Evolutionary conservation across 2,329 filamentous ascomycete species (phyloP).

Genomic region (Pestalotiopsis fici): DNA sequence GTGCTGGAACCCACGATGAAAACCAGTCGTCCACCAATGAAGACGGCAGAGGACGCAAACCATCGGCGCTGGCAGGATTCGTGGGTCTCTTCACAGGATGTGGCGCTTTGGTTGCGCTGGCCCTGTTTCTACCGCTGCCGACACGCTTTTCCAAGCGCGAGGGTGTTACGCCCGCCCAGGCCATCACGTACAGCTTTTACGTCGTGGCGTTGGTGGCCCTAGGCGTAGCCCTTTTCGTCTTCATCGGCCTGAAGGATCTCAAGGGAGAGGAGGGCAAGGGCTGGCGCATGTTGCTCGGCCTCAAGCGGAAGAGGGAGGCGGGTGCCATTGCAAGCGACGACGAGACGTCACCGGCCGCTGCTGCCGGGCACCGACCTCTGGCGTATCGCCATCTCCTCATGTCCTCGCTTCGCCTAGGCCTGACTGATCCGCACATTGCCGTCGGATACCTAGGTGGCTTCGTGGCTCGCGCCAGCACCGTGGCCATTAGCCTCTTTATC

Average conservation of each 20-base stretch:
- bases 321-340: slow-evolving; percentile 3
- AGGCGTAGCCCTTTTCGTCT: slow-evolving; percentile 72
- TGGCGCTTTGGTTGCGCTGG: slow-evolving; percentile 82
- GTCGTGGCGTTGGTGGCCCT: slow-evolving; percentile 76
- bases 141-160: slow-evolving; percentile 72
- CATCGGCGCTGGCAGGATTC: slow-evolving; percentile 74
- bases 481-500: slow-evolving; percentile 93
- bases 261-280: slow-evolving; percentile 78
- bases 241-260: slow-evolving; percentile 71
- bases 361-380: slow-evolving; percentile 32
- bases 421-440: slow-evolving; percentile 74
- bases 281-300: slow-evolving; percentile 59
- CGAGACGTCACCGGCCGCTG: background rate
- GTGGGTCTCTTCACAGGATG: slow-evolving; percentile 93
- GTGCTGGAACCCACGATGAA: slow-evolving; percentile 6
- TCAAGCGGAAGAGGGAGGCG: slow-evolving; percentile 20
- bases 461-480: slow-evolving; percentile 89
- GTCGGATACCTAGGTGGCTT: slow-evolving; percentile 93
- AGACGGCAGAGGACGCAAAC: slow-evolving; percentile 40
- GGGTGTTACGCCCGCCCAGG: slow-evolving; percentile 71
- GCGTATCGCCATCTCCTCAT: slow-evolving; percentile 63
- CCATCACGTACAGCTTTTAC: slow-evolving; percentile 85
- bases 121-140: slow-evolving; percentile 83
- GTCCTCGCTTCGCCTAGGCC: slow-evolving; percentile 68
- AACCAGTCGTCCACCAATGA: slow-evolving; percentile 15